Evolutionary conservation across 768 basidiomycete species (phyloP), one percentile per base, ranked within the genome.

Genomic region (Podaxis sp.): DNA sequence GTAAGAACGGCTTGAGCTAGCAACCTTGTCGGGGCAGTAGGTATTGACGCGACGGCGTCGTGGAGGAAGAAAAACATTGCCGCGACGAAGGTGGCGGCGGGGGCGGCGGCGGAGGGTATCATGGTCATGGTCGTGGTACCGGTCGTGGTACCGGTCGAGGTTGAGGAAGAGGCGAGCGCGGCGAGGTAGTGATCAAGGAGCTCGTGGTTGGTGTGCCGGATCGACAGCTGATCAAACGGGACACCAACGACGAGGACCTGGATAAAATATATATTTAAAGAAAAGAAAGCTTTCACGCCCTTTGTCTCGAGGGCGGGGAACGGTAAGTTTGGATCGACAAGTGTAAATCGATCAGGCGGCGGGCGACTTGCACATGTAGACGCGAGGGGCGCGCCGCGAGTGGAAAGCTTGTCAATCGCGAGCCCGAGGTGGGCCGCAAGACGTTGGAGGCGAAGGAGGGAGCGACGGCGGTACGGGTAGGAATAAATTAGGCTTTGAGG

Each of bases 1-100:
- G 33, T 33, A 10, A 10, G 33, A 10, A 33, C 33, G 33, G 33
- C 33, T 2, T 56, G 60, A 62, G 60, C 60, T 62, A 62, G 60
- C 60, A 62, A 62, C 40, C 11, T 38, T 54, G 53, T 48, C 53
- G 60, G 53, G 41, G 5, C 3, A 30, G 4, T 20, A n/a, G 20
- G 54, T 40, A 56, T 40, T 5, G n/a, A 20, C 37, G n/a, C 6
- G 22, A 56, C 17, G 26, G 20, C 20, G 20, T 56, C 54, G 38
- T 5, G 37, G 37, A 0, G 22, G 30, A 3, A 40, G 13, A 22
- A 40, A 20, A 13, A 24, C 2, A 12, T 41, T 12, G 49, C 10
- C 20, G 26, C 22, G 11, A 13, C 6, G 49, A 13, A 50, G 49
- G 49, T 17, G 49, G 26, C 24, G 20, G 44, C 3, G 44, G 44